phyloP scores from a whole-genome alignment of 2,329 filamentous ascomycete species.

The Dactylellina parvicollis region DNA sequence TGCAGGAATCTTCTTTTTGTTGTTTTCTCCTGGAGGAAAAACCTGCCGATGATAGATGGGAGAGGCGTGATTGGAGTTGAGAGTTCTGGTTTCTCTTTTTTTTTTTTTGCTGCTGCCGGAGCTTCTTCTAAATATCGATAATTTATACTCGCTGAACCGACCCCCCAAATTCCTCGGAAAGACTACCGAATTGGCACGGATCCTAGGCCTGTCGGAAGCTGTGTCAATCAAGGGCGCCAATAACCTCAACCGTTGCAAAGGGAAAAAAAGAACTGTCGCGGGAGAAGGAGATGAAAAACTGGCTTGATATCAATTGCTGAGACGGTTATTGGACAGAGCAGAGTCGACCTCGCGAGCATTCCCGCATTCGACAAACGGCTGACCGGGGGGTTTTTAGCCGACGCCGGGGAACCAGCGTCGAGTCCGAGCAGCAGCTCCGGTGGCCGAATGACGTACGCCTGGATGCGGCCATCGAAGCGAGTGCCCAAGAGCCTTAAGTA shows the following conservation, averaged over 20 bases:
- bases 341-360: conserved; percentile 35
- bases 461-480: conserved; percentile 52
- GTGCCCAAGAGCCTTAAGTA: not conserved
- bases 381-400: conserved; percentile 51
- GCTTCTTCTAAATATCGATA: not conserved
- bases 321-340: conserved; percentile 34
- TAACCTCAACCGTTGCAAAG: not conserved
- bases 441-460: conserved; percentile 6
- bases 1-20: conserved; percentile 14
- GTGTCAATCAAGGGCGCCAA: not conserved
- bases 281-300: conserved; percentile 17
- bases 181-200: conserved; percentile 18
- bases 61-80: conserved; percentile 12
- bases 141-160: conserved; percentile 3
- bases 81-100: conserved; percentile 5
- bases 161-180: conserved; percentile 11
- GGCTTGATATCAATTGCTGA: conserved; percentile 42
- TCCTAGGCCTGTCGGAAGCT: not conserved
- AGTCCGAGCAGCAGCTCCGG: conserved; percentile 37
- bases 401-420: conserved; percentile 46
- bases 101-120: not conserved
- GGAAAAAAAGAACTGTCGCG: not conserved
- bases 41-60: conserved; percentile 15
- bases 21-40: not conserved
- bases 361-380: conserved; percentile 29